Conservation (phyloP, 108 stramenopile genomes). For the Skeletonema marinoi region DNA sequence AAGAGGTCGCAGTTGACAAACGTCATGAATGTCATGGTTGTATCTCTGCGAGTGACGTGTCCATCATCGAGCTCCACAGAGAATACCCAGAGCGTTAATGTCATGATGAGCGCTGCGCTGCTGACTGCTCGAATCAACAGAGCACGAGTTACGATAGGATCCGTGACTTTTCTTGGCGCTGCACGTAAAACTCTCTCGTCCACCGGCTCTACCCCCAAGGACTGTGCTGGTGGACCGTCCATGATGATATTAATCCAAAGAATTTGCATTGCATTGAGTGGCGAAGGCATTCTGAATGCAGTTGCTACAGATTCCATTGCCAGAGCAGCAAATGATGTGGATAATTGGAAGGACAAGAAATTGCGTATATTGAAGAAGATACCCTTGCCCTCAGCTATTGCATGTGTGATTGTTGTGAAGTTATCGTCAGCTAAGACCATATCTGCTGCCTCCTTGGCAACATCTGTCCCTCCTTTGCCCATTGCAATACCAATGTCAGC, state of each 20-base stretch:
- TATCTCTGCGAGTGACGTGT: slow-evolving; percentile 84
- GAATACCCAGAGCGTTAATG: slow-evolving; percentile 90
- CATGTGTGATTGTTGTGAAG: slow-evolving; percentile 89
- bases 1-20: slow-evolving; percentile 97
- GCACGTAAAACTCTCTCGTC: slow-evolving; percentile 82
- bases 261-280: slow-evolving; percentile 98
- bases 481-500: slow-evolving; percentile 99
- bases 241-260: slow-evolving; percentile 99
- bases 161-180: slow-evolving; percentile 86
- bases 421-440: slow-evolving; percentile 93
- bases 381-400: slow-evolving; percentile 95
- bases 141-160: slow-evolving; percentile 88
- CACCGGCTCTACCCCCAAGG: slow-evolving; percentile 92
- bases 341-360: slow-evolving; percentile 95
- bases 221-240: slow-evolving; percentile 96
- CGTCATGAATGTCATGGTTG: slow-evolving; percentile 98
- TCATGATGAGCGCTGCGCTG: slow-evolving; percentile 86
- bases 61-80: slow-evolving; percentile 85
- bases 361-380: slow-evolving; percentile 99
- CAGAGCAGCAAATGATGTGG: slow-evolving; percentile 94
- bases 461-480: slow-evolving; percentile 95
- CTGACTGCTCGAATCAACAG: slow-evolving; percentile 84
- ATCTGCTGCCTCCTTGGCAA: slow-evolving; percentile 98
- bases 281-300: slow-evolving; percentile 82
- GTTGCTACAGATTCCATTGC: slow-evolving; percentile 91